Percentiles rank a stretch among this genome's conserved stretches.
Conservation (phyloP, 2,329 filamentous ascomycete species). For the Pseudocercospora cruenta region DNA sequence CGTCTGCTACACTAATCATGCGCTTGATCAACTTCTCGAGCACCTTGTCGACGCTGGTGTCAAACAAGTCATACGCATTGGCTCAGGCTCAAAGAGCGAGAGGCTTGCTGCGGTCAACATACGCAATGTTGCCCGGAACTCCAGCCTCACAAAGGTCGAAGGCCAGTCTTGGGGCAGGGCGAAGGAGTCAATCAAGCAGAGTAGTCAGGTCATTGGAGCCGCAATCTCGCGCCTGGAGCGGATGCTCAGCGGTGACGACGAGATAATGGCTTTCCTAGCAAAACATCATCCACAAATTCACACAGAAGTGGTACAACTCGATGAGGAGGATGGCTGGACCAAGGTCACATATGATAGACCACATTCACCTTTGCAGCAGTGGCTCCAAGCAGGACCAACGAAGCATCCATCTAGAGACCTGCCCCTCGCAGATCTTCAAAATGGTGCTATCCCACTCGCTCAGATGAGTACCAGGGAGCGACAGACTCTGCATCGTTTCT, state of each 20-base stretch:
- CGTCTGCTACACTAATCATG: constrained; percentile 58
- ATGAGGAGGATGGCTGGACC: background rate
- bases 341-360: background rate
- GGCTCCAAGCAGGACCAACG: background rate
- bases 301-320: constrained; percentile 22
- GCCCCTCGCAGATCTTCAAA: constrained; percentile 6
- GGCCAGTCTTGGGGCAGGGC: constrained; percentile 38
- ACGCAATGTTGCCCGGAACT: constrained; percentile 39
- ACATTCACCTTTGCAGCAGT: background rate
- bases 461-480: constrained; percentile 18
- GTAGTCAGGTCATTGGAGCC: constrained; percentile 24
- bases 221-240: constrained; percentile 19
- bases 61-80: constrained; percentile 65
- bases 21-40: constrained; percentile 63
- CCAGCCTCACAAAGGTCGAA: constrained; percentile 47
- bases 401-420: background rate
- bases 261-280: constrained; percentile 12
- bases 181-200: constrained; percentile 25
- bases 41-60: constrained; percentile 57
- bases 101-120: constrained; percentile 57
- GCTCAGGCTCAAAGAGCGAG: constrained; percentile 61
- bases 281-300: constrained; percentile 25
- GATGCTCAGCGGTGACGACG: constrained; percentile 3
- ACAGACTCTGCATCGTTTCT: constrained; percentile 11
- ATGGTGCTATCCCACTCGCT: background rate